Percentiles rank a stretch among this genome's conserved stretches.
Conservation (phyloP, 2,329 filamentous ascomycete genomes). For the Arthrobotrys sinensis region DNA sequence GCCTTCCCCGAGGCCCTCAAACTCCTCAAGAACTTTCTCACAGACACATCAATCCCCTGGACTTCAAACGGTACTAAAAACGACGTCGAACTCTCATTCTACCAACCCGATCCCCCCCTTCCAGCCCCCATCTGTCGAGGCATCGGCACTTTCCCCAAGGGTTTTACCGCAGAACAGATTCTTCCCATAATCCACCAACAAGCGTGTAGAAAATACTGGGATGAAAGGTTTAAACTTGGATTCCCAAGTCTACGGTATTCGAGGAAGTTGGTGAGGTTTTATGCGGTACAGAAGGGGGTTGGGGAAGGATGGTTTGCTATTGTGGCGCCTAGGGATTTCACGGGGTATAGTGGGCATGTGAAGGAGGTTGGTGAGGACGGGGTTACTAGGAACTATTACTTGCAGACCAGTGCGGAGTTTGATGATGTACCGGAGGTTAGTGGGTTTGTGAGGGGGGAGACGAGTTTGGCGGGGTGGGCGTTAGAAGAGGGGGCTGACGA, state of each 20-base stretch:
- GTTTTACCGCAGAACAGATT: slow-evolving; percentile 50
- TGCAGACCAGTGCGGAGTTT: slow-evolving; percentile 54
- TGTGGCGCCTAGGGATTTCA: slow-evolving; percentile 57
- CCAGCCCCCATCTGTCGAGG: slow-evolving; percentile 51
- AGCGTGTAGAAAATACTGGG: slow-evolving; percentile 50
- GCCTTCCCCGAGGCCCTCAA: slow-evolving; percentile 44
- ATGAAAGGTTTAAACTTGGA: slow-evolving; percentile 44
- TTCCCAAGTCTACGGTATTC: slow-evolving; percentile 48
- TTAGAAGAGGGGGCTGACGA: slow-evolving; percentile 41
- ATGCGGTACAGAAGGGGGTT: slow-evolving; percentile 56
- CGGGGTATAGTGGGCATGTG: slow-evolving; percentile 53
- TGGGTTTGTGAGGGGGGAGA: slow-evolving; percentile 47
- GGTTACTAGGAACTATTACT: slow-evolving; percentile 50
- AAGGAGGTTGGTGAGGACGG: slow-evolving; percentile 57
- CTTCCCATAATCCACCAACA: slow-evolving; percentile 45
- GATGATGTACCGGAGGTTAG: slow-evolving; percentile 46
- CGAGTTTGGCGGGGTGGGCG: slow-evolving; percentile 45
- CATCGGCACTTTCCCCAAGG: slow-evolving; percentile 32
- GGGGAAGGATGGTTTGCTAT: slow-evolving; percentile 53
- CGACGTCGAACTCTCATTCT: slow-evolving; percentile 36
- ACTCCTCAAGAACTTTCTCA: slow-evolving; percentile 40
- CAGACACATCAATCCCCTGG: slow-evolving; percentile 46
- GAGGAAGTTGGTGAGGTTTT: slow-evolving; percentile 48
- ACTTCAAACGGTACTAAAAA: slow-evolving; percentile 42
- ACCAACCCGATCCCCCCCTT: slow-evolving; percentile 49